phyloP scores from a whole-genome alignment of 2,329 filamentous ascomycete genomes.

The Pseudocercospora fuligena region DNA sequence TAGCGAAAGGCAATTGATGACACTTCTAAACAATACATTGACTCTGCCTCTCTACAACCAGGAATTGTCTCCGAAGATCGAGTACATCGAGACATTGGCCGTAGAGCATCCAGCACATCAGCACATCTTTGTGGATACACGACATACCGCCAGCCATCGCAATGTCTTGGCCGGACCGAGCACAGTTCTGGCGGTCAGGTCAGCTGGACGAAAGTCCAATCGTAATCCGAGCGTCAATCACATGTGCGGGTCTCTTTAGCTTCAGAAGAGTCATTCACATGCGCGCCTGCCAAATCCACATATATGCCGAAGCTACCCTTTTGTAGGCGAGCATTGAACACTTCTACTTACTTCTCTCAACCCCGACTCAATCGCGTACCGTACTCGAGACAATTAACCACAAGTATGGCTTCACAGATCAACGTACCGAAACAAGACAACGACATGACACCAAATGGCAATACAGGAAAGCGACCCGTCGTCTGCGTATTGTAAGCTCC shows the following conservation, averaged over 20 bases:
- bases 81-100: neutral
- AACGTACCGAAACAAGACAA: conserved; percentile 12
- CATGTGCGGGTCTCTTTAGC: conserved; percentile 9
- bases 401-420: conserved; percentile 10
- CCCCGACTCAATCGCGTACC: neutral
- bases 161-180: neutral
- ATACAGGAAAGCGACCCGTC: conserved; percentile 57
- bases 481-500: conserved; percentile 81
- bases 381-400: neutral
- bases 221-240: neutral
- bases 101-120: neutral
- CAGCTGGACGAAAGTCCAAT: neutral
- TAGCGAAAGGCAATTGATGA: neutral
- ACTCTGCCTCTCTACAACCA: neutral
- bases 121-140: neutral
- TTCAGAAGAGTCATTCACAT: conserved; percentile 20
- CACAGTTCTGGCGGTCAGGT: neutral
- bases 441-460: conserved; percentile 21
- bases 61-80: neutral
- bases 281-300: neutral
- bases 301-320: neutral
- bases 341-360: neutral
- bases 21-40: neutral
- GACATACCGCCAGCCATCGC: neutral
- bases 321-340: neutral